Conservation (phyloP, 73 alveolate genomes). For the Tetrahymena malaccensis region DNA sequence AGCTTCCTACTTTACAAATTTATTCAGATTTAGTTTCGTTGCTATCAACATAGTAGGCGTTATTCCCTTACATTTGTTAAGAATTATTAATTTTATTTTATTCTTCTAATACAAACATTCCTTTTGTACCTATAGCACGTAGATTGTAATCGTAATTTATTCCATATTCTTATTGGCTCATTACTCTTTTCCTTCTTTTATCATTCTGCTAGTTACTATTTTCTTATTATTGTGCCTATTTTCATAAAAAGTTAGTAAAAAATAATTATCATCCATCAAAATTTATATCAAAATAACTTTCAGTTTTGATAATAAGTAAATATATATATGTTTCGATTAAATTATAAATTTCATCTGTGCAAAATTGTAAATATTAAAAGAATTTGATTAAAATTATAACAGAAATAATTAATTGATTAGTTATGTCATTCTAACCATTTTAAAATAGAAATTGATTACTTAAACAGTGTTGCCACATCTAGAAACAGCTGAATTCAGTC, state of each 20-base stretch:
- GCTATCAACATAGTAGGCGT: not conserved
- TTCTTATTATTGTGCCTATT: not conserved
- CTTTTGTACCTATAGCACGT: not conserved
- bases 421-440: not conserved
- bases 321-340: not conserved
- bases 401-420: no score
- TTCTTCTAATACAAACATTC: not conserved
- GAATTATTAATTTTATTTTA: not conserved
- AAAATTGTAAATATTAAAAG: no score
- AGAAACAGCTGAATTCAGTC: not conserved
- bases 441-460: not conserved
- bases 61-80: not conserved
- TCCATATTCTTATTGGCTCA: not conserved
- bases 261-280: not conserved
- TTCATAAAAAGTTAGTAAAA: not conserved
- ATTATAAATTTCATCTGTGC: not conserved
- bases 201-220: not conserved
- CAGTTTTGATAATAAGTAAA: not conserved
- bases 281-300: not conserved
- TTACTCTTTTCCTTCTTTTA: not conserved
- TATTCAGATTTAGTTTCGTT: not conserved
- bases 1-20: not conserved
- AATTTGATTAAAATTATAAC: not conserved
- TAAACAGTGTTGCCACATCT: not conserved
- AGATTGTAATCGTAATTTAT: not conserved